Conservation (phyloP, 805 yeast genomes). For the Metschnikowia continentalis region DNA sequence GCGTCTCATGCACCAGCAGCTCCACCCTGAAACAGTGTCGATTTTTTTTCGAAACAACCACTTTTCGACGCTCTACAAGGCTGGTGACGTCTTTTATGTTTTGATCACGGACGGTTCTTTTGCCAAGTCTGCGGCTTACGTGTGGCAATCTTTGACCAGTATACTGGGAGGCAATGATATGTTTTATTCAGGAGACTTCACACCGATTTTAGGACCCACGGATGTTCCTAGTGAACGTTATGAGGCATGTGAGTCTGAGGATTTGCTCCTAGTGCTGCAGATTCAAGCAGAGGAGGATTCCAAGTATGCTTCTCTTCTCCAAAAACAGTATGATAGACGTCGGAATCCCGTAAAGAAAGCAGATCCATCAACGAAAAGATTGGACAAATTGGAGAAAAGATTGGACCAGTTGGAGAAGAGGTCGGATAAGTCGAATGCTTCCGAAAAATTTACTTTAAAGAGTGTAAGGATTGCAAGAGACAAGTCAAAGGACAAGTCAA, state of each 20-base stretch:
- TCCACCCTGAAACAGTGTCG: slow-evolving; percentile 53
- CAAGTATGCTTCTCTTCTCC: slow-evolving; percentile 44
- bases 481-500: not conserved
- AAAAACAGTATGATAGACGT: slow-evolving; percentile 26
- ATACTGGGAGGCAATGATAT: slow-evolving; percentile 66
- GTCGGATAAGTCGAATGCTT: too few species aligned
- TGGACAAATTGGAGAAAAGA: too few species aligned
- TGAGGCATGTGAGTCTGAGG: slow-evolving; percentile 4
- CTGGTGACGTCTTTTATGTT: slow-evolving; percentile 47
- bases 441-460: too few species aligned
- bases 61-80: slow-evolving; percentile 66
- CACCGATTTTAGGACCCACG: slow-evolving; percentile 36
- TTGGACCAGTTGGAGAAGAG: not conserved
- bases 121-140: slow-evolving; percentile 38
- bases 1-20: slow-evolving; percentile 36
- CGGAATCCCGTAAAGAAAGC: not conserved
- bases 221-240: slow-evolving; percentile 4
- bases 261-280: slow-evolving; percentile 34
- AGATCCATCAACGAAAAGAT: not conserved
- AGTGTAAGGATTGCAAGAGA: too few species aligned
- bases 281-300: slow-evolving; percentile 59
- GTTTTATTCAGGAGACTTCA: slow-evolving; percentile 64
- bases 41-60: slow-evolving; percentile 89
- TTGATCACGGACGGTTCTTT: slow-evolving; percentile 76
- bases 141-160: slow-evolving; percentile 78